Conservation (phyloP, 2,329 filamentous ascomycete genomes). For the Trichoderma breve region DNA sequence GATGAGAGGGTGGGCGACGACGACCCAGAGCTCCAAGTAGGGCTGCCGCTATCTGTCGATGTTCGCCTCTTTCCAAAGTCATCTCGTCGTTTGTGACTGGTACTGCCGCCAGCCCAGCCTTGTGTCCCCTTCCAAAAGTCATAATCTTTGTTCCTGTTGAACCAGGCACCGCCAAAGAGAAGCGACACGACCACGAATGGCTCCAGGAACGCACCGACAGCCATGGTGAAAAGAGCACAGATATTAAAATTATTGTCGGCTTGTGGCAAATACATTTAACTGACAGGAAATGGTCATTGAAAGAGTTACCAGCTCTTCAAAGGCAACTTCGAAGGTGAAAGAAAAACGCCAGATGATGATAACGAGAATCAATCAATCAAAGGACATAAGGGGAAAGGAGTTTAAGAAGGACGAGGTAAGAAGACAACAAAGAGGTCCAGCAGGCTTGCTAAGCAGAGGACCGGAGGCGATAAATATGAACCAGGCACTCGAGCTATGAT, state of each 20-base stretch:
- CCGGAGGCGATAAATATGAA: neutral
- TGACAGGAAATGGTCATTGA: neutral
- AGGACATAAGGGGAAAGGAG: neutral
- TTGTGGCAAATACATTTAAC: slow-evolving; percentile 12
- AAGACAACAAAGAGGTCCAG: neutral
- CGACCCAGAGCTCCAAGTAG: slow-evolving; percentile 29
- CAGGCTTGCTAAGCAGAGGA: neutral
- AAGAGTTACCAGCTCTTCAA: neutral
- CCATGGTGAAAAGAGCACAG: slow-evolving; percentile 31
- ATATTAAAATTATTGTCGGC: slow-evolving; percentile 15
- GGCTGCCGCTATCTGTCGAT: slow-evolving; percentile 29
- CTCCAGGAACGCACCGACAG: slow-evolving; percentile 41
- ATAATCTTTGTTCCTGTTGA: slow-evolving; percentile 44
- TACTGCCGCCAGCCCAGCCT: slow-evolving; percentile 24
- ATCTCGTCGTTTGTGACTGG: slow-evolving; percentile 31
- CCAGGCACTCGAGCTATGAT: neutral
- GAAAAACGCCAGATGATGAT: neutral
- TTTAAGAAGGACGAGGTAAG: neutral
- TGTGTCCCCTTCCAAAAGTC: slow-evolving; percentile 28
- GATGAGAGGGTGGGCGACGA: slow-evolving; percentile 29
- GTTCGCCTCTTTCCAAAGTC: slow-evolving; percentile 28
- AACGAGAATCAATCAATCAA: neutral
- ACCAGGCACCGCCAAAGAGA: slow-evolving; percentile 44
- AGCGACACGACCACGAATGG: slow-evolving; percentile 43
- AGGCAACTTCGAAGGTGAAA: neutral